Percentiles rank a stretch among this genome's conserved stretches.
These are phyloP conservation scores for Echria macrotheca DNA, from an alignment of 495 filamentous ascomycete species.

Conservation along the genomic window DNA sequence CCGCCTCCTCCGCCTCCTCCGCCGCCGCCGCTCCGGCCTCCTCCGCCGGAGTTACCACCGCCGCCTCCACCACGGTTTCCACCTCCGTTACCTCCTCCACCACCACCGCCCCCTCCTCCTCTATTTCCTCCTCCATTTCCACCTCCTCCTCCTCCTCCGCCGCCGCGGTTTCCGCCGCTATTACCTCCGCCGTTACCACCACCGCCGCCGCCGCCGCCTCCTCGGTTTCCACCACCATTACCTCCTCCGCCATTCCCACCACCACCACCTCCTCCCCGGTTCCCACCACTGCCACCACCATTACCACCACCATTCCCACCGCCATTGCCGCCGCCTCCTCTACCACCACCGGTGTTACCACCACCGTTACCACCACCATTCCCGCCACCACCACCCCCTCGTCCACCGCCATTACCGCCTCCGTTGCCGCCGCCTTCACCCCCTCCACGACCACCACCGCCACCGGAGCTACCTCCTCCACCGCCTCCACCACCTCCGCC, in stretches of 20 bases:
- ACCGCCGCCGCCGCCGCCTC: conserved; percentile 1
- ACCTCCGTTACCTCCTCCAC: not conserved
- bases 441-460: conserved; percentile 2
- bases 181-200: conserved; percentile 2
- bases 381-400: not conserved
- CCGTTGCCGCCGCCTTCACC: not conserved
- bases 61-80: conserved; percentile 1
- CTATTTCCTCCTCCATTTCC: not conserved
- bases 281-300: not conserved
- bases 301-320: not conserved
- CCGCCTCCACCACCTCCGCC: conserved; percentile 1
- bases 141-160: not conserved
- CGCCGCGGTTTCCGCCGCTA: not conserved
- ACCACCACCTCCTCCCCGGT: not conserved
- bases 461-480: conserved; percentile 1
- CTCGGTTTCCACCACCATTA: not conserved
- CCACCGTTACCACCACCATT: not conserved
- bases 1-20: not conserved
- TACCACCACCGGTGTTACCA: not conserved
- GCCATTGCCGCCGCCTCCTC: conserved; percentile 1
- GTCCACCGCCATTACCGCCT: not conserved
- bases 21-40: not conserved
- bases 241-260: not conserved
- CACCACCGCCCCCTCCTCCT: not conserved
- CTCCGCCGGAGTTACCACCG: not conserved